Conservation (phyloP, 2,329 filamentous ascomycete species). For the Tolypocladium inflatum region DNA sequence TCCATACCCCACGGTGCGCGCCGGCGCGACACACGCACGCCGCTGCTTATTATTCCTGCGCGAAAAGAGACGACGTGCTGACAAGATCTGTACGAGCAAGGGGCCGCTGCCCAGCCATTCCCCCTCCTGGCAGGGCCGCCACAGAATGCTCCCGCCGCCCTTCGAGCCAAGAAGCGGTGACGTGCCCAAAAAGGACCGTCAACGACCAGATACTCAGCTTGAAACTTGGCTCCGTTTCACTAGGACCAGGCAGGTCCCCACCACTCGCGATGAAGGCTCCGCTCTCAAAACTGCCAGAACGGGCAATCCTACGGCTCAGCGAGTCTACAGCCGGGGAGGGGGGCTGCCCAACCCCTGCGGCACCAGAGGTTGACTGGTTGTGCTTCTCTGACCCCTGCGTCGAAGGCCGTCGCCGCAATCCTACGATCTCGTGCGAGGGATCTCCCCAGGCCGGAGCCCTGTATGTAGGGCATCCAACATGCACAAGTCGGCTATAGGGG, state of each 20-base stretch:
- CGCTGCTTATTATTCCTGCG: neutral
- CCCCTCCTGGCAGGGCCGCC: neutral
- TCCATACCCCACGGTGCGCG: neutral
- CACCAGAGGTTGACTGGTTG: neutral
- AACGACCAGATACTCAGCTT: neutral
- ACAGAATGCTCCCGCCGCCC: neutral
- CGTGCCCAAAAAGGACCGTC: neutral
- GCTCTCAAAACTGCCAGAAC: neutral
- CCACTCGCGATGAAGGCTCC: neutral
- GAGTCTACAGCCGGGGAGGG: neutral
- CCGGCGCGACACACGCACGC: neutral
- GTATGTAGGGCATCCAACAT: too few species aligned
- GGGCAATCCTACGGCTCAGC: neutral
- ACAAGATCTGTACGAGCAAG: neutral
- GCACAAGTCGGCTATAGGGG: neutral
- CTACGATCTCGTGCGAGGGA: neutral
- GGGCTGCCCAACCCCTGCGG: neutral
- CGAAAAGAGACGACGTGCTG: neutral
- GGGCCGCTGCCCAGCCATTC: neutral
- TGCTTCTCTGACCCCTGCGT: neutral
- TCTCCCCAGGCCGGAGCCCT: neutral
- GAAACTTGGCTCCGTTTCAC: conserved; percentile 9
- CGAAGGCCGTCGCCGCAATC: neutral
- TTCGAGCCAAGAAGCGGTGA: neutral
- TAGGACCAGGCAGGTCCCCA: conserved; percentile 1